Base-by-base conservation (phyloP, 305 asterid species). In the Plantago coronopus region DNA sequence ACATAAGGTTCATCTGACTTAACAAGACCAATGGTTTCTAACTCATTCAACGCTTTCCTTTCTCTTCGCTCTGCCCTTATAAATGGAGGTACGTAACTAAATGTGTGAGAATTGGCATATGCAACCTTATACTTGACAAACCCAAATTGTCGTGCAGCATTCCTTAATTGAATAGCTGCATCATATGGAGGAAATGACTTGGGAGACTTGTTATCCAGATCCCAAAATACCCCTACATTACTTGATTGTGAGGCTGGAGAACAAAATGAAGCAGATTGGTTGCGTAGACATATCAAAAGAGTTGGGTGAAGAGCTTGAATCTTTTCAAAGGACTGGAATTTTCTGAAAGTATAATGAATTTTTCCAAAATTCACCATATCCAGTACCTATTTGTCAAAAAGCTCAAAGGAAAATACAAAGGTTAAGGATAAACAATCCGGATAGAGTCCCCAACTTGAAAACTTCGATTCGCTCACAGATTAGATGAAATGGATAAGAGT, bases 191-290 rank as follows among this genome's bases (percentile, higher is more conserved):
- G 87, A 61, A 74, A 48, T 16, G 89, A 64, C 62, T 83, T 88
- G 12, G 95, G 95, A 25, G 93, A 90, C 75, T 88, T 88, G 82
- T 91, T 91, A 68, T 86, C 95, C 63, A 91, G 76, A 78, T 91
- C 95, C 96, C 96, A 91, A 65, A 88, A 88, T 66, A 91, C 72
- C 14, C 91, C 95, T 53, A 91, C 95, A 38, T 70, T 79, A 72
- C 69, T 19, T n/a, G 62, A 50, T 11, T 62, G 71, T 51, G 69
- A 11, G 18, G 62, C 23, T 46, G 69, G 68, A 66, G 76, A 67
- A 58, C 44, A 64, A 23, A 48, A 61, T 23, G 82, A 59, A 59
- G 69, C 63, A 51, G 72, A 73, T 71, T 67, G 74, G 51, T 70
- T 57, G 55, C 64, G 65, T 66, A 72, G 65, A 68, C n/a, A 49